Percentiles rank a stretch among this genome's conserved stretches.
These are phyloP conservation scores for Rhododendron ovatum DNA, from an alignment of 148 eudicot genomes.

Conservation along the genomic window DNA sequence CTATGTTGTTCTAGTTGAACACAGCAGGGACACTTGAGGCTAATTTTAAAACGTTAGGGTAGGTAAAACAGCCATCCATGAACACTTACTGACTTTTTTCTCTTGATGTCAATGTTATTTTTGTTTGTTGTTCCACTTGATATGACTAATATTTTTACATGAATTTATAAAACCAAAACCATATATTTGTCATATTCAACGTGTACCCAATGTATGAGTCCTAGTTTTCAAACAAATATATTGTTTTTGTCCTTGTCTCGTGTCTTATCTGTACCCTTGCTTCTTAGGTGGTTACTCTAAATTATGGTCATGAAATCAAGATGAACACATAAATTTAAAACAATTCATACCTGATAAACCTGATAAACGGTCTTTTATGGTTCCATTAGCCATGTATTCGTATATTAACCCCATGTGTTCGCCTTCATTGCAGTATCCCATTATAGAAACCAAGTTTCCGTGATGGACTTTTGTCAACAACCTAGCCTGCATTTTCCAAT, in stretches of 20 bases:
- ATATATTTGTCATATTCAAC: background rate
- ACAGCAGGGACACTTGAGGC: background rate
- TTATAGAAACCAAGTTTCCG: slow-evolving; percentile 17
- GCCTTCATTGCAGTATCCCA: slow-evolving; percentile 24
- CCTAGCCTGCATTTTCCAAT: slow-evolving; percentile 7
- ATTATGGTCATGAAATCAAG: background rate
- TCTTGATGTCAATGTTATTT: background rate
- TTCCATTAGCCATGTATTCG: slow-evolving; percentile 10
- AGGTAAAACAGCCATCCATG: background rate
- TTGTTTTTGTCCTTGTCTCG: background rate
- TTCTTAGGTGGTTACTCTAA: background rate
- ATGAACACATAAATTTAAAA: background rate
- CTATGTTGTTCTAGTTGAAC: background rate
- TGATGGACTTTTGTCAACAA: slow-evolving; percentile 21
- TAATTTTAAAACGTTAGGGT: background rate
- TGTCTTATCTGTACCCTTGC: background rate
- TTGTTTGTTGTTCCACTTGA: background rate
- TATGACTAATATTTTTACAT: background rate
- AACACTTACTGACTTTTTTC: background rate
- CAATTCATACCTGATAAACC: slow-evolving; percentile 17
- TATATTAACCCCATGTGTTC: slow-evolving; percentile 16
- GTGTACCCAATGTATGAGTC: background rate
- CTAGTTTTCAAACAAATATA: background rate
- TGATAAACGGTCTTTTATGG: slow-evolving; percentile 13
- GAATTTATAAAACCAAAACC: background rate